These are phyloP conservation scores for Amaranthus hypochondriacus DNA, from an alignment of 148 eudicot species.

Conservation along the genomic window DNA sequence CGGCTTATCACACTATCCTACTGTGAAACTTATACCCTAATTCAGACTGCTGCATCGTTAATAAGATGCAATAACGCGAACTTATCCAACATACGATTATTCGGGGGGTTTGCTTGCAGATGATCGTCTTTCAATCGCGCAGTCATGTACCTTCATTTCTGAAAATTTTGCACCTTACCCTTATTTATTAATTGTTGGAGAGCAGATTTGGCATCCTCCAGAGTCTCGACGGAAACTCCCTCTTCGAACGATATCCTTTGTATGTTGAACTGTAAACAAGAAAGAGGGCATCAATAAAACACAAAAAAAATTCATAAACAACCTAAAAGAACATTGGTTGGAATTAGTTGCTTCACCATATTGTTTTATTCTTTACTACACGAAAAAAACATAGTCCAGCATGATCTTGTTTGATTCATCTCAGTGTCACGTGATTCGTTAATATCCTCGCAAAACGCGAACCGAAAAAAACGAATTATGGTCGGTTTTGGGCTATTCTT, in stretches of 20 bases:
- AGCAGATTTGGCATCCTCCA: slow-evolving; percentile 88
- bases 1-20: neutral
- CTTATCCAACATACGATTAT: slow-evolving; percentile 9
- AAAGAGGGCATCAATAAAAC: neutral
- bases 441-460: too few species aligned
- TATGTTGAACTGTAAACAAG: slow-evolving; percentile 62
- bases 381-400: too few species aligned
- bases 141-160: slow-evolving; percentile 27
- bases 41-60: neutral
- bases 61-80: neutral
- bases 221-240: slow-evolving; percentile 69
- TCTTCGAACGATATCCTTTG: slow-evolving; percentile 87
- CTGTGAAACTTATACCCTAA: neutral
- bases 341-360: too few species aligned
- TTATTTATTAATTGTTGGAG: slow-evolving; percentile 61
- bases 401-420: too few species aligned
- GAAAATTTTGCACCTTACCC: slow-evolving; percentile 60
- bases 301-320: too few species aligned
- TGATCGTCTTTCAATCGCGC: neutral
- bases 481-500: too few species aligned
- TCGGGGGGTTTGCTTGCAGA: neutral
- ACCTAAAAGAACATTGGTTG: too few species aligned
- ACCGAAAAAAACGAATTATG: too few species aligned
- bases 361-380: too few species aligned
- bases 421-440: too few species aligned